Evolutionary conservation across 495 filamentous ascomycete species (phyloP), one percentile per base, ranked within the genome.

Genomic region (Penicillium alfredii): DNA sequence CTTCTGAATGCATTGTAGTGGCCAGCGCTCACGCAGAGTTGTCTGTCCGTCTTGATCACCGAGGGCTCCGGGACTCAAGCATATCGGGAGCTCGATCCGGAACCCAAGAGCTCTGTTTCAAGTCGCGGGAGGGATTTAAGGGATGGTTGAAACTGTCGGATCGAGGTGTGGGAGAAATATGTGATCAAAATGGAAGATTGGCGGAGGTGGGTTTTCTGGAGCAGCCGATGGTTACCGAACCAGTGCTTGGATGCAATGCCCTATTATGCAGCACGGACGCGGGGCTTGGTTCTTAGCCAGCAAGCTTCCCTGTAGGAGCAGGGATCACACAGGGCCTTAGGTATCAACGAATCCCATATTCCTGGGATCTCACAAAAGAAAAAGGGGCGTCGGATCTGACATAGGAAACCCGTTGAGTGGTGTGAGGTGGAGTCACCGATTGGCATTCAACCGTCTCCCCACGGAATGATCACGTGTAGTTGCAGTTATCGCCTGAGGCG

Each of bases 51-150:
- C 42, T 51, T 51, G 42, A 48, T 58, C 60, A 59, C 64, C 61
- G 62, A 66, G 56, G 58, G 60, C 46, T 60, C 64, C 58, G 58
- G 60, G 60, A 64, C 47, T 49, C 64, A 58, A 69, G 63, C 67
- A 71, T 69, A 61, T 58, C 63, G 66, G 40, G 47, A 64, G 62
- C 60, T 61, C 59, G 59, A 59, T 58, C 66, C 63, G 63, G 58
- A 65, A 64, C 54, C 58, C 57, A 66, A 51, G 49, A 45, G 44
- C 34, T 43, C 35, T 55, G 35, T 35, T 43, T 47, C 28, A 39
- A 41, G 45, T 33, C n/a, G 35, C 43, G 40, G 33, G 40, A 36
- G 17, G 27, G 19, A 36, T 16, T 23, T 35, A 8, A 33, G 25
- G 26, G 16, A 23, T 27, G 18, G 8, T 30, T 11, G 25, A 32